phyloP scores from a whole-genome alignment of 371 early-diverging fungal species.

The Actinomucor elegans region DNA sequence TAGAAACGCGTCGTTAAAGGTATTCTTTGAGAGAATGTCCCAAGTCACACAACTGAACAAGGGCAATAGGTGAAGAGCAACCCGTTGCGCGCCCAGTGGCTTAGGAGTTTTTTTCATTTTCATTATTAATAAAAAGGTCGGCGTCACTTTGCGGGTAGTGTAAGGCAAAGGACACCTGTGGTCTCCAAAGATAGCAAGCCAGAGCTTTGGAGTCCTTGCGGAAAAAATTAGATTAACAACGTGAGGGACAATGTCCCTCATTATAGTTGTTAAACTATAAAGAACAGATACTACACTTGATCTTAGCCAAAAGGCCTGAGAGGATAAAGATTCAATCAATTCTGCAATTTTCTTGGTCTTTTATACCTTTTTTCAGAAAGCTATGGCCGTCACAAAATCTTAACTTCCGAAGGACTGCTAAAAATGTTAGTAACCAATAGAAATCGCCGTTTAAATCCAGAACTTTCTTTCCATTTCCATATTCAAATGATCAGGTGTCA shows the following conservation, averaged over 20 bases:
- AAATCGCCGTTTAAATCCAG: too few species aligned
- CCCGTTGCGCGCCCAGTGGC: too few species aligned
- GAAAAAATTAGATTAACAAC: conserved; percentile 63
- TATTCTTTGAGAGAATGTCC: too few species aligned
- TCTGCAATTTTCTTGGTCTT: conserved; percentile 15
- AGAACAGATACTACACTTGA: conserved; percentile 87
- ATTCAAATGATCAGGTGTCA: too few species aligned
- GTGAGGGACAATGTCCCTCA: conserved; percentile 43
- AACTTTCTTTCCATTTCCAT: too few species aligned
- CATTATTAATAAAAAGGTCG: conserved; percentile 21
- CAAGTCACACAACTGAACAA: too few species aligned
- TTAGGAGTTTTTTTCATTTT: conserved; percentile 22
- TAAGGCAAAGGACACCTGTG: conserved; percentile 46
- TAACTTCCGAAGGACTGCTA: too few species aligned
- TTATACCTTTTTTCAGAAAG: conserved; percentile 45
- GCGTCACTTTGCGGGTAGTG: conserved; percentile 42
- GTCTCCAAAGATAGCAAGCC: conserved; percentile 36
- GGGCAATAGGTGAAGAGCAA: too few species aligned
- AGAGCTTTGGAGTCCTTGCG: conserved; percentile 35
- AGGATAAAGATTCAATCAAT: conserved; percentile 46
- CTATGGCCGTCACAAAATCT: too few species aligned
- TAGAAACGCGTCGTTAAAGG: too few species aligned
- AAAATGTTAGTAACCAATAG: too few species aligned
- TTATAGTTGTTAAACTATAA: conserved; percentile 76
- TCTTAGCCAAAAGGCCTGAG: conserved; percentile 81